phyloP scores from a whole-genome alignment of 345 rosid genomes.

The Arabis hirsuta region DNA sequence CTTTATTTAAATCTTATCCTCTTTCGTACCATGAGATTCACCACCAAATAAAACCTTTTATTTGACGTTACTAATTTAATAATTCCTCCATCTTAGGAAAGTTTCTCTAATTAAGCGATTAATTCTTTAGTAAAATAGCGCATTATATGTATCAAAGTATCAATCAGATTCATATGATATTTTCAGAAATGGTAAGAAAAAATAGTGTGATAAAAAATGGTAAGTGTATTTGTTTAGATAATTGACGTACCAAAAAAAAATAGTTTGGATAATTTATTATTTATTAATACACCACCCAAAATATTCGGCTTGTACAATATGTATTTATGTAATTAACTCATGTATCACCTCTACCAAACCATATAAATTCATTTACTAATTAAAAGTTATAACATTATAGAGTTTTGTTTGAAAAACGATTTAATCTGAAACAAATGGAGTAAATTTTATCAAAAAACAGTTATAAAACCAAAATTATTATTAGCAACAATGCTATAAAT shows the following conservation, averaged over 20 bases:
- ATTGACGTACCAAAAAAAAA: neutral
- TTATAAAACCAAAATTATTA: neutral
- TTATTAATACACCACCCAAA: neutral
- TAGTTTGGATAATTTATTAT: neutral
- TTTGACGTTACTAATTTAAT: neutral
- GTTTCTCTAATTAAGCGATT: neutral
- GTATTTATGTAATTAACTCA: neutral
- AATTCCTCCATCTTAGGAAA: slow-evolving; percentile 11
- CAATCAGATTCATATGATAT: neutral
- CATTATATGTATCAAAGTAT: neutral
- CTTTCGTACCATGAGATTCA: slow-evolving; percentile 33
- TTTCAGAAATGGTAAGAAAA: neutral
- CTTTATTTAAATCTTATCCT: slow-evolving; percentile 36
- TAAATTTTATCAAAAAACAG: neutral
- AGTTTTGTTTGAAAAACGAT: no score
- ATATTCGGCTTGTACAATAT: neutral
- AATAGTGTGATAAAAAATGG: neutral
- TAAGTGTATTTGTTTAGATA: neutral
- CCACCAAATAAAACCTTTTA: slow-evolving; percentile 6
- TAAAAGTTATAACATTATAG: no score
- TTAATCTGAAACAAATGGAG: no score
- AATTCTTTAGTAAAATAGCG: slow-evolving; percentile 1
- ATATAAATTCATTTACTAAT: no score
- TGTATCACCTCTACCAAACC: no score
- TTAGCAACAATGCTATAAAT: neutral